These are phyloP conservation scores for Claviceps sp. DNA, from an alignment of 2,329 filamentous ascomycete species.

Conservation along the genomic window DNA sequence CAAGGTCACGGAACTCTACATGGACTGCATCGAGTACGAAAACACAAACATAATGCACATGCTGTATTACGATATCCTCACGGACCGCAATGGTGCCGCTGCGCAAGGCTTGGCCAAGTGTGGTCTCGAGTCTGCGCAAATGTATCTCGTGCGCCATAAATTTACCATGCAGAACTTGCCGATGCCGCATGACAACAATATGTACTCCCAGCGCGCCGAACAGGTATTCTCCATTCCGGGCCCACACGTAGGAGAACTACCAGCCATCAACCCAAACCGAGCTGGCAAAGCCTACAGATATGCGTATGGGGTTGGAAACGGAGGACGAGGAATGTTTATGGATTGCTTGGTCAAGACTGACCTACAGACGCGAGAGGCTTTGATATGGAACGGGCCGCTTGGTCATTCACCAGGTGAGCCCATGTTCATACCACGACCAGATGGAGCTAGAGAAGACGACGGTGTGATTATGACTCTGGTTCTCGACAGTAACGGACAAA, in stretches of 20 bases:
- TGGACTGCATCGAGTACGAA: conserved; percentile 52
- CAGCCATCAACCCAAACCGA: conserved; percentile 48
- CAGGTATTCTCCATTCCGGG: conserved; percentile 33
- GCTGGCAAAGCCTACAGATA: conserved; percentile 42
- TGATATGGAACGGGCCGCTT: conserved; percentile 42
- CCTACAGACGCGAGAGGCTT: conserved; percentile 32
- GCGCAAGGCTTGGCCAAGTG: conserved; percentile 29
- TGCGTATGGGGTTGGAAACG: conserved; percentile 43
- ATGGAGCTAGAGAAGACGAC: conserved; percentile 42
- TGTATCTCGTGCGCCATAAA: conserved; percentile 29
- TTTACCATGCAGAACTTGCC: conserved; percentile 21
- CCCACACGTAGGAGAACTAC: conserved; percentile 48
- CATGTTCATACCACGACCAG: conserved; percentile 45
- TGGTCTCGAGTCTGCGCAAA: conserved; percentile 21
- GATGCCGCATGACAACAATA: conserved; percentile 4
- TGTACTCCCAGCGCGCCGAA: conserved; percentile 13
- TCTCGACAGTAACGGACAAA: conserved; percentile 43
- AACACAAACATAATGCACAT: conserved; percentile 50
- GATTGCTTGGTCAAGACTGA: conserved; percentile 57
- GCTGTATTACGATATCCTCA: conserved; percentile 58
- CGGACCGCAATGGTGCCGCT: conserved; percentile 35
- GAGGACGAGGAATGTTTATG: conserved; percentile 44
- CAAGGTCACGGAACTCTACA: conserved; percentile 36
- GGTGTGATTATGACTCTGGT: conserved; percentile 50
- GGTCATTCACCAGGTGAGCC: conserved; percentile 57